Percentiles rank a stretch among this genome's conserved stretches.
phyloP scores from a whole-genome alignment of 805 yeast genomes.

The Maudiozyma barnettii region DNA sequence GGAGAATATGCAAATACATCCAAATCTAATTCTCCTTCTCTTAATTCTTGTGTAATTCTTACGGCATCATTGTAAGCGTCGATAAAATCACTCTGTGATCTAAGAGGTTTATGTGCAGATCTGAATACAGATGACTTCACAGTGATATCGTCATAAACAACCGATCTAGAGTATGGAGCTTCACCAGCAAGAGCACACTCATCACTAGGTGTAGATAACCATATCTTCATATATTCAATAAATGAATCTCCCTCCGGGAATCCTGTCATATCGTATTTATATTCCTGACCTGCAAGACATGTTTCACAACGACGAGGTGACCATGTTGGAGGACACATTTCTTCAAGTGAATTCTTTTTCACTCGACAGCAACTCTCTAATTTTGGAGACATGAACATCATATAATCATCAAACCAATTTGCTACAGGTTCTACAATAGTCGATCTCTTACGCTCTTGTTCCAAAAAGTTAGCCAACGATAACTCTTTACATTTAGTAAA shows the following conservation, averaged over 20 bases:
- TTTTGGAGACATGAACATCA: slow-evolving; percentile 79
- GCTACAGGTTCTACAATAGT: slow-evolving; percentile 76
- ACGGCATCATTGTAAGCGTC: slow-evolving; percentile 64
- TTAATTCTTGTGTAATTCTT: slow-evolving; percentile 52
- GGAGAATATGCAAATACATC: slow-evolving; percentile 85
- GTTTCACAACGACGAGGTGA: slow-evolving; percentile 60
- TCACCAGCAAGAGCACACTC: slow-evolving; percentile 94
- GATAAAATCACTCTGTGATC: slow-evolving; percentile 79
- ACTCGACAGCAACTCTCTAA: slow-evolving; percentile 79
- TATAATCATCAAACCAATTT: slow-evolving; percentile 87
- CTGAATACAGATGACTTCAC: slow-evolving; percentile 63
- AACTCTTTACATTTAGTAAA: slow-evolving; percentile 74
- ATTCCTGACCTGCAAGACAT: slow-evolving; percentile 56
- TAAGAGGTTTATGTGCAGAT: slow-evolving; percentile 66
- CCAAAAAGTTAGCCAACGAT: slow-evolving; percentile 72
- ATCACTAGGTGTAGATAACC: slow-evolving; percentile 80
- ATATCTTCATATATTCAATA: slow-evolving; percentile 58
- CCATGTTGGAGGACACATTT: slow-evolving; percentile 55
- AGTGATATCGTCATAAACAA: slow-evolving; percentile 35
- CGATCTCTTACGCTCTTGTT: slow-evolving; percentile 70
- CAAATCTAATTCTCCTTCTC: slow-evolving; percentile 20
- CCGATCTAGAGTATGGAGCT: slow-evolving; percentile 71
- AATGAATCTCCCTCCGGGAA: slow-evolving; percentile 72
- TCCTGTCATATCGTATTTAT: slow-evolving; percentile 69
- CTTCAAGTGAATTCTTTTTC: slow-evolving; percentile 45